A percentile compares a stretch with the other conserved stretches of the same genome.
These are phyloP conservation scores for Apiospora marii DNA, from an alignment of 2,329 filamentous ascomycete species.

Conservation along the genomic window DNA sequence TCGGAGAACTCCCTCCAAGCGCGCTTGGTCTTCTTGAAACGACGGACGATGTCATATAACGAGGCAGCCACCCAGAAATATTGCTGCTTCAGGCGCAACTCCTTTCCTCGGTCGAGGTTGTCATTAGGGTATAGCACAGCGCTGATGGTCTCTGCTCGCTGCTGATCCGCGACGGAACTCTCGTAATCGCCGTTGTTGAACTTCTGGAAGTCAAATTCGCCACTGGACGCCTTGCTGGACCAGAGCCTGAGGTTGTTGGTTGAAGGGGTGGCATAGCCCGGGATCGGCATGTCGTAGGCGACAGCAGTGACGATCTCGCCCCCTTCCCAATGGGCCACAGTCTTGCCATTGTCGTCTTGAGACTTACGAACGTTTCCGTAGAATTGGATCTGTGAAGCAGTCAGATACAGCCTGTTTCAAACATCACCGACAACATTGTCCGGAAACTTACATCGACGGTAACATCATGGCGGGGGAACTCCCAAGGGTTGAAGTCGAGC, in stretches of 20 bases:
- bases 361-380: constrained; percentile 83
- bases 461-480: constrained; percentile 95
- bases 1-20: constrained; percentile 92
- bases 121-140: constrained; percentile 98
- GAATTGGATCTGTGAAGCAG: constrained; percentile 77
- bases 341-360: constrained; percentile 79
- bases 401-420: not conserved
- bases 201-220: constrained; percentile 99
- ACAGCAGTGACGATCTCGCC: constrained; percentile 92
- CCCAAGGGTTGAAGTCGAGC: constrained; percentile 99
- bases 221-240: constrained; percentile 96
- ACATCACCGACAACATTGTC: not conserved
- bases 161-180: constrained; percentile 96
- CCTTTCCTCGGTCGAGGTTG: constrained; percentile 95
- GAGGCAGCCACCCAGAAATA: constrained; percentile 99
- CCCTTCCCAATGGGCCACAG: constrained; percentile 81
- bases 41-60: constrained; percentile 91
- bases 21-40: constrained; percentile 97
- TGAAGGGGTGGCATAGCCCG: constrained; percentile 86
- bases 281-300: constrained; percentile 92
- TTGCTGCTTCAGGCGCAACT: constrained; percentile 97
- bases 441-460: constrained; percentile 76
- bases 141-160: constrained; percentile 98
- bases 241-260: constrained; percentile 97
- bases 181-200: constrained; percentile 99